Percentiles rank a stretch among this genome's conserved stretches.
phyloP scores from a whole-genome alignment of 164 flowering plant genomes.

The Umbellularia californica region DNA sequence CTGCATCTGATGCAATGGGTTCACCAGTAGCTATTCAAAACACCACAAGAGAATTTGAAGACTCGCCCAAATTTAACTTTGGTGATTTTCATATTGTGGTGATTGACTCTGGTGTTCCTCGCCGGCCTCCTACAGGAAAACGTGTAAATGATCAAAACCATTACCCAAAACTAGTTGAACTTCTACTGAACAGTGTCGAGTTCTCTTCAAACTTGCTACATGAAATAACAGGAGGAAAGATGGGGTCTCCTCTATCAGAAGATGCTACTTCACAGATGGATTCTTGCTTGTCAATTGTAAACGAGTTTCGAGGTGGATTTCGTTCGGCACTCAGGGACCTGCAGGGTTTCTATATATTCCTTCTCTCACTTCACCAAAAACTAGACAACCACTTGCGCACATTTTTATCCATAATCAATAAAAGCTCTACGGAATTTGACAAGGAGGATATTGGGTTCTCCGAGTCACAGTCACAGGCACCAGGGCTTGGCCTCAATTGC shows the following conservation, averaged over 20 bases:
- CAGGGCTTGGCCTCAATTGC: slow-evolving; percentile 24
- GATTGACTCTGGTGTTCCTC: slow-evolving; percentile 94
- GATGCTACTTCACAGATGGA: slow-evolving; percentile 26
- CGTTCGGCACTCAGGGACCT: slow-evolving; percentile 85
- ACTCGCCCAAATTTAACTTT: slow-evolving; percentile 22
- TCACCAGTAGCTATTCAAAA: slow-evolving; percentile 40
- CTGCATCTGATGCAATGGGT: slow-evolving; percentile 48
- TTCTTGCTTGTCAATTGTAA: slow-evolving; percentile 24
- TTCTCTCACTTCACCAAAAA: slow-evolving; percentile 88
- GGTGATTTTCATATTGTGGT: slow-evolving; percentile 57
- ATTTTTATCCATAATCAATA: slow-evolving; percentile 55
- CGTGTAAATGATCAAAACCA: slow-evolving; percentile 85
- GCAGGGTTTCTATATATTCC: slow-evolving; percentile 86
- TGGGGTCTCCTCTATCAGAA: slow-evolving; percentile 49
- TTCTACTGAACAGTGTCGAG: slow-evolving; percentile 69
- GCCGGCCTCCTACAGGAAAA: slow-evolving; percentile 96
- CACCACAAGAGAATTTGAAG: slow-evolving; percentile 19
- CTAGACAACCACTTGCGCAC: slow-evolving; percentile 60
- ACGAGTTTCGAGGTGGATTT: slow-evolving; percentile 72
- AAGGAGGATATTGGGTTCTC: slow-evolving; percentile 59
- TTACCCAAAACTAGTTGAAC: slow-evolving; percentile 90
- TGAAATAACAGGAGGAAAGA: slow-evolving; percentile 78
- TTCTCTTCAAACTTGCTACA: slow-evolving; percentile 61
- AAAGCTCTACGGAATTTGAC: slow-evolving; percentile 53
- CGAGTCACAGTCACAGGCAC: slow-evolving; percentile 43